phyloP scores from a whole-genome alignment of 352 stramenopile genomes.

The Phytophthora fragariae region DNA sequence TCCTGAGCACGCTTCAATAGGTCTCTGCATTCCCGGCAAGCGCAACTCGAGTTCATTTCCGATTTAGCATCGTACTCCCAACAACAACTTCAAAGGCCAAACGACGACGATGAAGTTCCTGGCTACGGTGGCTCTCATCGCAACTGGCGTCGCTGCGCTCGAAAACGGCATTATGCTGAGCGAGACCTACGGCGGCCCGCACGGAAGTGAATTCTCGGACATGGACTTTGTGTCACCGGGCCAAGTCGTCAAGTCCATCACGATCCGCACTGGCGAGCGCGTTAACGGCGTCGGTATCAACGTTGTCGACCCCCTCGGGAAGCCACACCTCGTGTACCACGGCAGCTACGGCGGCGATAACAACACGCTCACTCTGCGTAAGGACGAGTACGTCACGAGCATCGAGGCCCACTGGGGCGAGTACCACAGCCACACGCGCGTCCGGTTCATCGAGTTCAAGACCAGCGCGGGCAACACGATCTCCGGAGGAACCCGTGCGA shows the following conservation, averaged over 20 bases:
- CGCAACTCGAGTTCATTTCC: background rate
- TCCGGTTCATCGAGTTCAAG: background rate
- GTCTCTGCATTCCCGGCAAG: background rate
- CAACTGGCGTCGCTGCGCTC: background rate
- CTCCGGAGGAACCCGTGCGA: background rate
- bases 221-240: background rate
- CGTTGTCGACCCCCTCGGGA: background rate
- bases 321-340: background rate
- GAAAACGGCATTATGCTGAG: background rate
- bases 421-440: background rate
- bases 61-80: background rate
- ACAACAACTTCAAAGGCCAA: background rate
- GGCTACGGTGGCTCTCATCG: background rate
- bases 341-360: background rate
- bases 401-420: background rate
- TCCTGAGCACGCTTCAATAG: too few relatives aligned
- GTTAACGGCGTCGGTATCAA: background rate
- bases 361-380: background rate
- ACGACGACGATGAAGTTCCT: background rate
- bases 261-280: background rate
- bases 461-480: background rate
- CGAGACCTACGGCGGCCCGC: background rate
- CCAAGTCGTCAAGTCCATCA: background rate
- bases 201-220: background rate
- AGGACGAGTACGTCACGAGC: background rate